Percentiles rank a stretch among this genome's conserved stretches.
Conservation (phyloP, 129 eudicot species). For the Lactuca saligna region DNA sequence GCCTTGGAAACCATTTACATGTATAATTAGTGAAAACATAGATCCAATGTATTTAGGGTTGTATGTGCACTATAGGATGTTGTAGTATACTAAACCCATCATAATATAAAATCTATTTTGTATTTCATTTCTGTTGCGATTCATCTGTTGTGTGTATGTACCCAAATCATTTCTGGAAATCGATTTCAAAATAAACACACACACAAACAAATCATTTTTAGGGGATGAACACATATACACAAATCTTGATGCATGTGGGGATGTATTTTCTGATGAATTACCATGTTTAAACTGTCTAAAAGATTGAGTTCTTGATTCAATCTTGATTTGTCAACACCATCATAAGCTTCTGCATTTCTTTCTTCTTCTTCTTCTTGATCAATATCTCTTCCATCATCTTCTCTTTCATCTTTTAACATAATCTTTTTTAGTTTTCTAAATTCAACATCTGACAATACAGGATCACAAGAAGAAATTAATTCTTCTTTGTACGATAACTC, state of each 20-base stretch:
- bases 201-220: too few relatives aligned
- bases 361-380: conserved; percentile 8
- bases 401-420: background rate
- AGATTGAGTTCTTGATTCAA: conserved; percentile 50
- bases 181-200: too few relatives aligned
- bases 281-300: conserved; percentile 39
- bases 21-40: too few relatives aligned
- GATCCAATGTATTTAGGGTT: too few relatives aligned
- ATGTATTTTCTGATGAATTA: conserved; percentile 35
- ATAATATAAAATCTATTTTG: too few relatives aligned
- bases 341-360: background rate
- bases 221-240: too few relatives aligned
- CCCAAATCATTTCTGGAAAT: too few relatives aligned
- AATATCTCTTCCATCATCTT: background rate
- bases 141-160: too few relatives aligned
- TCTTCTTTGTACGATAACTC: conserved; percentile 19
- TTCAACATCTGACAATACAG: background rate
- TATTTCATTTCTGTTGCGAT: too few relatives aligned
- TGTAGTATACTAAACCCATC: too few relatives aligned
- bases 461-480: conserved; percentile 17
- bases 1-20: too few relatives aligned
- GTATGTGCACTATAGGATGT: too few relatives aligned
- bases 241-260: conserved; percentile 24
- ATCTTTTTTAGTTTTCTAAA: conserved; percentile 11
- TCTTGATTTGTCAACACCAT: background rate